Evolutionary conservation across 148 eudicot species (phyloP).

Genomic region (Camellia lanceoleosa): DNA sequence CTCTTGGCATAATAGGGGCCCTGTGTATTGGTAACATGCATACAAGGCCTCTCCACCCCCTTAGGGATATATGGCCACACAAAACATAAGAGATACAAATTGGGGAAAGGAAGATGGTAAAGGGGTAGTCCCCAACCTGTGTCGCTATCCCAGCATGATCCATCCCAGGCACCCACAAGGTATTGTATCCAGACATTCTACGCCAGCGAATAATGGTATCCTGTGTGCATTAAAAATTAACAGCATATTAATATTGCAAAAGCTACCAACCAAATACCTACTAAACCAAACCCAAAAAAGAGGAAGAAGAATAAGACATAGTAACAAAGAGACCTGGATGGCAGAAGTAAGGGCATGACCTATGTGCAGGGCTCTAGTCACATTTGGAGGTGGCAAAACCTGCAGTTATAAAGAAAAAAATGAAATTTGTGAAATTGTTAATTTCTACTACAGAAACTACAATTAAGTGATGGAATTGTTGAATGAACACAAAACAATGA

Average conservation of each 20-base stretch:
- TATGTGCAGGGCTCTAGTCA: slow-evolving; percentile 96
- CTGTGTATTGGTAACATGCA: background rate
- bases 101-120: background rate
- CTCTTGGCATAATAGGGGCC: background rate
- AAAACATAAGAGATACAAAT: background rate
- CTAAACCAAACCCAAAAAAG: background rate
- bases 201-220: slow-evolving; percentile 92
- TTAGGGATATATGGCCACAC: background rate
- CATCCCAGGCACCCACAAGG: slow-evolving; percentile 98
- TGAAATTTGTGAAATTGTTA: background rate
- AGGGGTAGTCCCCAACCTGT: slow-evolving; percentile 45
- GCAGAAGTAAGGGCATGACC: slow-evolving; percentile 96
- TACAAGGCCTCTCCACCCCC: background rate
- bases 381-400: slow-evolving; percentile 99
- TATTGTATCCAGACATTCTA: slow-evolving; percentile 88
- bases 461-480: background rate
- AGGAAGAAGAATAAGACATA: background rate
- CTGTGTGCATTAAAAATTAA: slow-evolving; percentile 33
- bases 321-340: slow-evolving; percentile 54
- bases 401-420: slow-evolving; percentile 26
- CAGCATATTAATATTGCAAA: background rate
- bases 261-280: background rate
- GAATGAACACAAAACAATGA: background rate
- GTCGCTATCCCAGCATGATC: slow-evolving; percentile 99
- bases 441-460: background rate